Evolutionary conservation across 768 basidiomycete species (phyloP).

Genomic region (Leccinum disarticulatum): DNA sequence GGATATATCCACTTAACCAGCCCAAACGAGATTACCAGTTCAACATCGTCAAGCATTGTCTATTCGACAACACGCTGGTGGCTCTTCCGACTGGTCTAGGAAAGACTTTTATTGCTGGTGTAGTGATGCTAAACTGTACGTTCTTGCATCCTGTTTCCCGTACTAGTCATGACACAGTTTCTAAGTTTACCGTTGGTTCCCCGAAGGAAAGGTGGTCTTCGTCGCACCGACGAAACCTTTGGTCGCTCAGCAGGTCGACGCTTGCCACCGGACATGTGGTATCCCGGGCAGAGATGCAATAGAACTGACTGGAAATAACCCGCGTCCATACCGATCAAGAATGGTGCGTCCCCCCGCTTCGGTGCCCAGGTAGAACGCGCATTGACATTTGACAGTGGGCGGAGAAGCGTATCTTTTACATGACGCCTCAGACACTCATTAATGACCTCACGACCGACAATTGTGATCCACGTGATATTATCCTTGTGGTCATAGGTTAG

Average conservation of each 20-base stretch:
- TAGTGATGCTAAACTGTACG: constrained; percentile 93
- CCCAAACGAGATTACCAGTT: constrained; percentile 92
- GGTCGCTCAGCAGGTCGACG: constrained; percentile 91
- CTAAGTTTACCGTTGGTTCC: constrained; percentile 89
- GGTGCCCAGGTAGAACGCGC: background rate
- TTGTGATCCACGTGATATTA: constrained; percentile 77
- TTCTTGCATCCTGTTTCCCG: background rate
- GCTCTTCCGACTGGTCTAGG: constrained; percentile 95
- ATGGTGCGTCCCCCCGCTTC: constrained; percentile 46
- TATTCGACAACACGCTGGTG: constrained; percentile 93
- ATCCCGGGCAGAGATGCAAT: constrained; percentile 84
- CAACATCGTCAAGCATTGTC: constrained; percentile 81
- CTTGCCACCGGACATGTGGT: constrained; percentile 91
- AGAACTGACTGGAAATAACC: constrained; percentile 81
- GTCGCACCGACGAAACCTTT: constrained; percentile 96
- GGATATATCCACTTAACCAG: constrained; percentile 89
- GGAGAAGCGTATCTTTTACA: constrained; percentile 86
- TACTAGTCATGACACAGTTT: constrained; percentile 5
- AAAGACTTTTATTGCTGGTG: constrained; percentile 97
- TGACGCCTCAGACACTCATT: constrained; percentile 93
- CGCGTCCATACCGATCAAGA: constrained; percentile 50
- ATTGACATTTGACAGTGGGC: constrained; percentile 54
- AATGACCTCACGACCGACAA: constrained; percentile 77
- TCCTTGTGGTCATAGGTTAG: constrained; percentile 86
- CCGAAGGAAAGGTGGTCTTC: constrained; percentile 89